Conservation (phyloP, 1,284 basidiomycete species). For the Tylopilus sp. region DNA sequence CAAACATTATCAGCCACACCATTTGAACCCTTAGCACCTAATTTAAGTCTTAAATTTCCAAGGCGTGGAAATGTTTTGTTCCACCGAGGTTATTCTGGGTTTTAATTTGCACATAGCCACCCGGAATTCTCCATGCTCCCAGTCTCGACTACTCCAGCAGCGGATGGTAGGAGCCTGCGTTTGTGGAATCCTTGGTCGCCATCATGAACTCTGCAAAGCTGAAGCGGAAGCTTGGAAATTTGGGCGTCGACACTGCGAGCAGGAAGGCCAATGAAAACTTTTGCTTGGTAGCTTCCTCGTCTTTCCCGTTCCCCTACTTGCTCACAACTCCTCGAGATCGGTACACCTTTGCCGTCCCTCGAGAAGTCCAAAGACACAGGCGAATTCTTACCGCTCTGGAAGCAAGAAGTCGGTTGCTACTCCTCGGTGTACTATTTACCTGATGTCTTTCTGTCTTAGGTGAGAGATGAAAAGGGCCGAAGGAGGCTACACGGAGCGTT, state of each 20-base stretch:
- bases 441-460: conserved; percentile 44
- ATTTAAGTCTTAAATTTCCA: too few relatives aligned
- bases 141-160: too few relatives aligned
- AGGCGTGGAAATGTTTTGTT: too few relatives aligned
- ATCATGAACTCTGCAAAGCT: conserved; percentile 52
- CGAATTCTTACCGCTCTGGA: conserved; percentile 96
- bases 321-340: conserved; percentile 55
- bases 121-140: too few relatives aligned
- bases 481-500: conserved; percentile 94
- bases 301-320: not conserved
- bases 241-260: conserved; percentile 69
- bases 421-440: conserved; percentile 19
- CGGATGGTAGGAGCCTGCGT: too few relatives aligned
- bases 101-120: too few relatives aligned
- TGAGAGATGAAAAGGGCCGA: conserved; percentile 91
- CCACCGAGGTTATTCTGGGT: too few relatives aligned
- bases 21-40: too few relatives aligned
- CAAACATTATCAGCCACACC: too few relatives aligned
- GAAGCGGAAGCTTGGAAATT: conserved; percentile 78
- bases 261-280: conserved; percentile 81
- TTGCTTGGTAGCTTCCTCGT: conserved; percentile 59
- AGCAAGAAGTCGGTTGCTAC: conserved; percentile 74
- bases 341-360: conserved; percentile 86
- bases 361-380: conserved; percentile 85
- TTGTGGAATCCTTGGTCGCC: not conserved